These are phyloP conservation scores for Debaryomyces fabryi DNA, from an alignment of 1,139 yeast genomes.

Conservation along the genomic window DNA sequence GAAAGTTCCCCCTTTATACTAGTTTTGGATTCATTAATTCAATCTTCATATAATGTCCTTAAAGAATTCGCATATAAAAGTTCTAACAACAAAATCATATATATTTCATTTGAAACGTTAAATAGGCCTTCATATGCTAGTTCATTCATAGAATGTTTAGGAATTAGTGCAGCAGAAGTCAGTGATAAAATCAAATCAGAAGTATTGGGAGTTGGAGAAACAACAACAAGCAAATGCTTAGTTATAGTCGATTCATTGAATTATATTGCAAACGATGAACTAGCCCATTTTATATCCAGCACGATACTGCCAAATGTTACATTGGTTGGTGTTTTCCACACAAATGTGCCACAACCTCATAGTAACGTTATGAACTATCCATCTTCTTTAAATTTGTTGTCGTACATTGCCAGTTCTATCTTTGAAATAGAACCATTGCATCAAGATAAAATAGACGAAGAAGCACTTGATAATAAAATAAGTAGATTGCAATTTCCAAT, in stretches of 20 bases:
- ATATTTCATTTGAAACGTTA: conserved; percentile 65
- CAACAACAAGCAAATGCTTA: conserved; percentile 28
- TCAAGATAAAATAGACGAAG: conserved; percentile 42
- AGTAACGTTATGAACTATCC: conserved; percentile 49
- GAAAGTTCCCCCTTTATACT: conserved; percentile 76
- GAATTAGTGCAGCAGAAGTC: conserved; percentile 20
- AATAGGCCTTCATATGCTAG: conserved; percentile 53
- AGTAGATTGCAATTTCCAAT: conserved; percentile 53
- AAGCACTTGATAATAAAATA: conserved; percentile 46
- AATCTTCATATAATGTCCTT: conserved; percentile 60
- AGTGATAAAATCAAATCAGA: conserved; percentile 1
- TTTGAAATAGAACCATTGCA: conserved; percentile 55
- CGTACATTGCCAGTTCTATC: conserved; percentile 72
- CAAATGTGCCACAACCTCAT: conserved; percentile 41
- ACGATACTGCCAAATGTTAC: conserved; percentile 58
- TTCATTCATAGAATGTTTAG: conserved; percentile 52
- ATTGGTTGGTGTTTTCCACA: conserved; percentile 65
- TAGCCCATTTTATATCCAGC: conserved; percentile 56
- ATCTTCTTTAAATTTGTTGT: conserved; percentile 48
- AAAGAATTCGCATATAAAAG: conserved; percentile 56
- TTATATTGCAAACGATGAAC: conserved; percentile 48
- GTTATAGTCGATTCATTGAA: conserved; percentile 72
- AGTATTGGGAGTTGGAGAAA: background rate
- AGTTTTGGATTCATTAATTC: conserved; percentile 68
- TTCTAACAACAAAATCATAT: conserved; percentile 39